Conservation (phyloP, 306 rosid genomes). For the Leucaena leucocephala region DNA sequence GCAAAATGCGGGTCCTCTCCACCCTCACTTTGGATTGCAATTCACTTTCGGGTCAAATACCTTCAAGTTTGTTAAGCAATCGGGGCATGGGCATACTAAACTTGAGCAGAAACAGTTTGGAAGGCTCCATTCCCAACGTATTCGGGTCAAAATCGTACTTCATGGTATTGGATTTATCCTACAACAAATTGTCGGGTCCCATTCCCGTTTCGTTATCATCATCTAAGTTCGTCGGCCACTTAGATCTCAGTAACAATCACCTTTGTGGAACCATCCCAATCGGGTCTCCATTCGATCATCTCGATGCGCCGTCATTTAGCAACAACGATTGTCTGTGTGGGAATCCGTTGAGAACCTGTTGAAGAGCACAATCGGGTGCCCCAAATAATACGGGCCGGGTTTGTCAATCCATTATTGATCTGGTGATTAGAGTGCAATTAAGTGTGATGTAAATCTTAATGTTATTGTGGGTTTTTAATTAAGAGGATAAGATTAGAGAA, state of each 20-base stretch:
- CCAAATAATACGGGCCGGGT: background rate
- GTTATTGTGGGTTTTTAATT: conserved; percentile 10
- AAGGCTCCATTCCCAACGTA: conserved; percentile 71
- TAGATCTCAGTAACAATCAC: conserved; percentile 82
- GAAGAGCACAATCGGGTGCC: background rate
- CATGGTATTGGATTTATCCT: conserved; percentile 79
- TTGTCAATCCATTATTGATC: background rate
- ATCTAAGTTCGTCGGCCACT: conserved; percentile 70
- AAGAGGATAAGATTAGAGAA: conserved; percentile 31
- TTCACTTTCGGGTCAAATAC: conserved; percentile 63
- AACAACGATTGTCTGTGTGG: conserved; percentile 89
- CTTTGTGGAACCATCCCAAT: conserved; percentile 84
- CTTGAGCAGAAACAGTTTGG: conserved; percentile 74
- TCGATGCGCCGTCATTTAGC: conserved; percentile 73
- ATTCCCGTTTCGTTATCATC: conserved; percentile 69
- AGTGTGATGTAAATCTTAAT: conserved; percentile 39
- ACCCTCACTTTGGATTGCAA: conserved; percentile 69
- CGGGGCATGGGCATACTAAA: conserved; percentile 79
- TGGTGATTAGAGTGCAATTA: background rate
- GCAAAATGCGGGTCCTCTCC: conserved; percentile 80
- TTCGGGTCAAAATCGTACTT: conserved; percentile 66
- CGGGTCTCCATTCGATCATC: conserved; percentile 80
- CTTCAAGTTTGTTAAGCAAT: conserved; percentile 49
- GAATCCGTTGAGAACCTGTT: conserved; percentile 72
- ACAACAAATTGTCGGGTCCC: conserved; percentile 65